A percentile compares a stretch with the other conserved stretches of the same genome.
phyloP scores from a whole-genome alignment of 768 basidiomycete genomes.

The Mycena polygramma region DNA sequence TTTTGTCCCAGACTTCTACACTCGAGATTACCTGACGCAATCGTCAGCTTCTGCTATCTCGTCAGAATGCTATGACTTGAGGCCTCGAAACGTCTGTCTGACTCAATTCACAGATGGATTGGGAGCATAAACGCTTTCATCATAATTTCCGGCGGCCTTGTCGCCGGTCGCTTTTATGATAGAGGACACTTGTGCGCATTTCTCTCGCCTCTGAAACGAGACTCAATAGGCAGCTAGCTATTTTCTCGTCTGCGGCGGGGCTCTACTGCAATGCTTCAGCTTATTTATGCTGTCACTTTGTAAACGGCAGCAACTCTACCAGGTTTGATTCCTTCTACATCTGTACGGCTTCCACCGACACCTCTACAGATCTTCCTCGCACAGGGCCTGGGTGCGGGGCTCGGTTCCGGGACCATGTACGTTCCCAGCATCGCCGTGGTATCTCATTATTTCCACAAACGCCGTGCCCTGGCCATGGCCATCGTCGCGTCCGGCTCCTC shows the following conservation, averaged over 20 bases:
- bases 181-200: constrained; percentile 59
- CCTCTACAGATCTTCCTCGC: constrained; percentile 55
- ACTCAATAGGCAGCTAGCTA: constrained; percentile 38
- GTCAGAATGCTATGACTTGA: too few relatives aligned
- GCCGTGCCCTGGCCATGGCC: constrained; percentile 60
- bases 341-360: too few relatives aligned
- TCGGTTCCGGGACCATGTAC: constrained; percentile 58
- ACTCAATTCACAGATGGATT: constrained; percentile 47
- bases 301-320: constrained; percentile 57
- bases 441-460: constrained; percentile 59
- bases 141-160: constrained; percentile 54
- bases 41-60: constrained; percentile 53
- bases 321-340: constrained; percentile 44
- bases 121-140: constrained; percentile 62
- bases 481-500: constrained; percentile 60
- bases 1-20: constrained; percentile 50
- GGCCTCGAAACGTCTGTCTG: too few relatives aligned
- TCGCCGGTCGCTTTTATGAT: constrained; percentile 60
- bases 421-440: constrained; percentile 59
- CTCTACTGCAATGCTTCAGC: constrained; percentile 53
- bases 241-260: constrained; percentile 50
- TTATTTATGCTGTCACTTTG: constrained; percentile 63
- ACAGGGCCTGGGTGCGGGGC: constrained; percentile 59
- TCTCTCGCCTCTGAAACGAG: background rate
- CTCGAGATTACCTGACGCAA: constrained; percentile 50